Percentiles rank a stretch among this genome's conserved stretches.
Evolutionary conservation across 495 filamentous ascomycete genomes (phyloP).

Genomic region (Daldinia vernicosa): DNA sequence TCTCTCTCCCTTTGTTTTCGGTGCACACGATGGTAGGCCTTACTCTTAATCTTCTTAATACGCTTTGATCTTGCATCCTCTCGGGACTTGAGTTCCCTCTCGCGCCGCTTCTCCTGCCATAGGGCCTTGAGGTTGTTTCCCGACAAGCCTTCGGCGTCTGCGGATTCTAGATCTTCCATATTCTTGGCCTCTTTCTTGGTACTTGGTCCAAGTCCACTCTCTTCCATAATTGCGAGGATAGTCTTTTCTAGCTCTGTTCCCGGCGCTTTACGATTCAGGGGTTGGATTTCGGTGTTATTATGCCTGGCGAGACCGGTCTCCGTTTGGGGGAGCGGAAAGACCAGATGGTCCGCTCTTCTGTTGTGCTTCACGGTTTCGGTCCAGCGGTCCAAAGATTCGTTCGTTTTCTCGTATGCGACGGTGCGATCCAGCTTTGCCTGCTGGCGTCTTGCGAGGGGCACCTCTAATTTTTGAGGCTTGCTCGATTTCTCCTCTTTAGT

Average conservation of each 20-base stretch:
- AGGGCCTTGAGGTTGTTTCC: constrained; percentile 75
- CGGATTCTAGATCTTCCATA: constrained; percentile 70
- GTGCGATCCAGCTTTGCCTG: constrained; percentile 87
- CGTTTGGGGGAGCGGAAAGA: constrained; percentile 87
- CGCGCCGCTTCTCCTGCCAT: constrained; percentile 76
- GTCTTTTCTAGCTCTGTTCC: constrained; percentile 82
- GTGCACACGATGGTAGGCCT: constrained; percentile 89
- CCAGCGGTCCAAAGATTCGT: constrained; percentile 89
- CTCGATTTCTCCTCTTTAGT: constrained; percentile 60
- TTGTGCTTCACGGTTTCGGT: constrained; percentile 94
- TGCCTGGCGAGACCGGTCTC: constrained; percentile 55
- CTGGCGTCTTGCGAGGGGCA: constrained; percentile 86
- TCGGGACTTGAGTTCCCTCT: constrained; percentile 87
- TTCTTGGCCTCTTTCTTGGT: constrained; percentile 59
- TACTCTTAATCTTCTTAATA: constrained; percentile 98
- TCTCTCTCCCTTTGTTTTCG: constrained; percentile 82
- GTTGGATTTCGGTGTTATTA: constrained; percentile 60
- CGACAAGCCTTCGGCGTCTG: constrained; percentile 74
- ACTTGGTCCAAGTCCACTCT: constrained; percentile 76
- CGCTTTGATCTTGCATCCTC: constrained; percentile 89
- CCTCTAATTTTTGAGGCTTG: constrained; percentile 76
- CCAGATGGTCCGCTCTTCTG: constrained; percentile 86
- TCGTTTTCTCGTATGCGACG: constrained; percentile 89
- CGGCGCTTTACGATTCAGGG: constrained; percentile 65
- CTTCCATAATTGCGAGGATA: constrained; percentile 85